phyloP scores from a whole-genome alignment of 2,329 filamentous ascomycete species.

The Exophiala oligosperma region DNA sequence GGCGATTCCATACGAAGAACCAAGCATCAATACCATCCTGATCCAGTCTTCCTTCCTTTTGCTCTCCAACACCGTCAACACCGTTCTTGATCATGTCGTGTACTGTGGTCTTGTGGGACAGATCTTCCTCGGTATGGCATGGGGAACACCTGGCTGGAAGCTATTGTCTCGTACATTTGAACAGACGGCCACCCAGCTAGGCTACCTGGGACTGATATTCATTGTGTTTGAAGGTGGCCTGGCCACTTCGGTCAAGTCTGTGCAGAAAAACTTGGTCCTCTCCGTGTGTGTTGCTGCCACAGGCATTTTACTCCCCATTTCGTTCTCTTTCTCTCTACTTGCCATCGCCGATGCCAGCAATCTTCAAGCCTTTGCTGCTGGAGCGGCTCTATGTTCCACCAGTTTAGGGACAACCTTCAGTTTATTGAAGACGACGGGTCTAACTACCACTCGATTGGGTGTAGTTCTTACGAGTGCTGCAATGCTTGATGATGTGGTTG shows the following conservation, averaged over 20 bases:
- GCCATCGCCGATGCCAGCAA: slow-evolving; percentile 51
- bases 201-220: slow-evolving; percentile 71
- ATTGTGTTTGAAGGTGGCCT: slow-evolving; percentile 71
- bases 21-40: slow-evolving; percentile 59
- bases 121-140: slow-evolving; percentile 68
- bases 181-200: slow-evolving; percentile 61
- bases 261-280: slow-evolving; percentile 62
- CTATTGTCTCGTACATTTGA: slow-evolving; percentile 58
- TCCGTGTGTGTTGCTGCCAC: slow-evolving; percentile 65
- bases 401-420: slow-evolving; percentile 71
- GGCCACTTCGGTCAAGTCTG: slow-evolving; percentile 52
- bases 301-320: slow-evolving; percentile 65
- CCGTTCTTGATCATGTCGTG: slow-evolving; percentile 57
- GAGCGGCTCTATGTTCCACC: slow-evolving; percentile 72
- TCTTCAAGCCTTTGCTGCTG: slow-evolving; percentile 69
- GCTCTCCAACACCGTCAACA: slow-evolving; percentile 60
- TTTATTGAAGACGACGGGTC: slow-evolving; percentile 60
- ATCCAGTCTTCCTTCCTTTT: slow-evolving; percentile 63
- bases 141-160: slow-evolving; percentile 65
- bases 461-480: slow-evolving; percentile 69
- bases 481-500: slow-evolving; percentile 77
- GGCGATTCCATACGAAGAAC: slow-evolving; percentile 59
- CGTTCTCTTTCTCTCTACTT: slow-evolving; percentile 62
- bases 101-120: slow-evolving; percentile 74
- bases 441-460: slow-evolving; percentile 57